phyloP scores from a whole-genome alignment of 1,284 basidiomycete genomes.

The Stereum hirsutum region DNA sequence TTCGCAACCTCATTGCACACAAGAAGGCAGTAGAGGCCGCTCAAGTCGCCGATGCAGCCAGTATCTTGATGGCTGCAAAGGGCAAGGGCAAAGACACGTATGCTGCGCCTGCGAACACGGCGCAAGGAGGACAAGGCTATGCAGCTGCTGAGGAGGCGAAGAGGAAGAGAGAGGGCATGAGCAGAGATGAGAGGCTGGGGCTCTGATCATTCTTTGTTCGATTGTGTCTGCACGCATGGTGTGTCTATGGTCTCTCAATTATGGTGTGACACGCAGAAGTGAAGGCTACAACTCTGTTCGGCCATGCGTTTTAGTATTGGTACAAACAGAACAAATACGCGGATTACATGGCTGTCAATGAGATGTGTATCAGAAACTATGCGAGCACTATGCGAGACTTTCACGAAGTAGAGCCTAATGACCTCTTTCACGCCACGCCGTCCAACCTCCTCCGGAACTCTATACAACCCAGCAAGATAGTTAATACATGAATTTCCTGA shows the following conservation, averaged over 20 bases:
- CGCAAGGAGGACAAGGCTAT: slow-evolving; percentile 11
- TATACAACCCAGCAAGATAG: too few species aligned
- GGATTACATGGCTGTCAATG: too few species aligned
- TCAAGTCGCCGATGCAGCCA: slow-evolving; percentile 9
- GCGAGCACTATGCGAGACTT: too few species aligned
- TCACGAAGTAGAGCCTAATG: too few species aligned
- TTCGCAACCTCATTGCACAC: slow-evolving; percentile 49
- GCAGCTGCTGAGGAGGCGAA: slow-evolving; percentile 26
- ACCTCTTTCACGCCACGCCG: too few species aligned
- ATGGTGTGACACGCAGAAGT: too few species aligned
- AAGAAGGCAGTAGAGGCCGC: slow-evolving; percentile 39
- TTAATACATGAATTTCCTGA: too few species aligned
- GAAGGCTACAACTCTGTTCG: slow-evolving; percentile 3
- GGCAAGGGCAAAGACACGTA: slow-evolving; percentile 8
- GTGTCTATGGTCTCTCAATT: not conserved
- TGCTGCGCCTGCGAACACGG: slow-evolving; percentile 7
- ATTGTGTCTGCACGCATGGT: not conserved
- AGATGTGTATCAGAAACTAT: too few species aligned
- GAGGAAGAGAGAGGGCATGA: slow-evolving; percentile 25
- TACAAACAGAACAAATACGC: too few species aligned
- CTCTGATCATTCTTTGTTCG: not conserved
- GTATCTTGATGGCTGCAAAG: too few species aligned
- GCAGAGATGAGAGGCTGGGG: slow-evolving; percentile 27
- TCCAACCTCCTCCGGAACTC: too few species aligned
- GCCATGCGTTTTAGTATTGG: too few species aligned